These are phyloP conservation scores for Trypanosomatidae sp. DNA, from an alignment of 208 protist species.

Conservation along the genomic window DNA sequence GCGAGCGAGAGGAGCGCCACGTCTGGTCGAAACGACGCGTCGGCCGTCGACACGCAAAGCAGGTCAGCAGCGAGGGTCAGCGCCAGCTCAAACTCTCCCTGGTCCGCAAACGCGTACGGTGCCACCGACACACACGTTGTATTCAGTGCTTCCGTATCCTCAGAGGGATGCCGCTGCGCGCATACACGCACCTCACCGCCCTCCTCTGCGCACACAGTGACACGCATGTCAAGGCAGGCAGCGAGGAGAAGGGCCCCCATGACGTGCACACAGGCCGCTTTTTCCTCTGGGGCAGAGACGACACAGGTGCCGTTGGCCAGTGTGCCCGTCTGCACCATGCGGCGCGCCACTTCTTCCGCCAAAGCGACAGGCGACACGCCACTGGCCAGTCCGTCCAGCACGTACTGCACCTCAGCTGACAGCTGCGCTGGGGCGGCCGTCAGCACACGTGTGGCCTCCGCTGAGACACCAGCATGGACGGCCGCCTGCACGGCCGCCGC, in stretches of 20 bases:
- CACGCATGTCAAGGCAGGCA: constrained; percentile 60
- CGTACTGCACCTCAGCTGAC: constrained; percentile 33
- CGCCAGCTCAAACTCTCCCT: constrained; percentile 54
- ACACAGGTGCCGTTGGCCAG: constrained; percentile 57
- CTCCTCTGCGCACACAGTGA: constrained; percentile 39
- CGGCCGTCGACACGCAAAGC: constrained; percentile 44
- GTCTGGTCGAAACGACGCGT: constrained; percentile 33
- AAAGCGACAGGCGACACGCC: constrained; percentile 45
- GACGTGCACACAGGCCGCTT: constrained; percentile 48
- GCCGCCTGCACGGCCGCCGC: constrained; percentile 26
- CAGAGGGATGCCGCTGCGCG: constrained; percentile 1
- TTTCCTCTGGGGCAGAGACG: constrained; percentile 30
- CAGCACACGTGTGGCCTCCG: constrained; percentile 32
- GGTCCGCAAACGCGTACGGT: constrained; percentile 29
- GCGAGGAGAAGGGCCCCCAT: constrained; percentile 60
- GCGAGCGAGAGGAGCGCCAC: constrained; percentile 51
- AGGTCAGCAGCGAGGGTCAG: constrained; percentile 71
- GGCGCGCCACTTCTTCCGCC: constrained; percentile 63
- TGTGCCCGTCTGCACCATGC: constrained; percentile 48
- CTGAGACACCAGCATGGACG: constrained; percentile 38
- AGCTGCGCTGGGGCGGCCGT: constrained; percentile 7
- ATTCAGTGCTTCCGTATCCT: no score
- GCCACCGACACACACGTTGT: constrained; percentile 31
- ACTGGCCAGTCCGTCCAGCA: constrained; percentile 53
- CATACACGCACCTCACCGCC: constrained; percentile 26